Base-by-base conservation (phyloP, 1,139 yeast genomes). In the Geotrichum cucujoidarum region DNA sequence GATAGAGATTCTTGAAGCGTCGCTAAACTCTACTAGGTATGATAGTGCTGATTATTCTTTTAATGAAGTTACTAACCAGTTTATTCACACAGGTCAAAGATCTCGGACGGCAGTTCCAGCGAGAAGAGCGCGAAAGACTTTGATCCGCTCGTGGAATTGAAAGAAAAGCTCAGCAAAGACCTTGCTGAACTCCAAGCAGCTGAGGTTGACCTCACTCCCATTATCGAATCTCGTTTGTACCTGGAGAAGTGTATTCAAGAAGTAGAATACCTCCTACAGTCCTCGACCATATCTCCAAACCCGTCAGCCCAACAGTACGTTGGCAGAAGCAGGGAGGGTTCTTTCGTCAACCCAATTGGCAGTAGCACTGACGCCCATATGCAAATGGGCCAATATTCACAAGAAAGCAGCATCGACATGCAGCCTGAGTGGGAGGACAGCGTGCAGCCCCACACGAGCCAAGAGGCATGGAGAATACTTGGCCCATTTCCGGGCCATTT, bases 191-290 rank as follows among this genome's bases (percentile, higher is more conserved):
- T 49, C 25, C 46, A 50, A 14, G 32, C 36, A 14, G 44, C 47
- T 10, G 55, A 49, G 25, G 52, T 60, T 8, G 68, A 63, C 38
- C 41, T 64, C 42, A 42, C 58, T 3, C 64, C 63, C 2, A 53
- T 66, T 22, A 59, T 62, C 17, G 64, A 60, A 44, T 60, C 69
- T 2, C 53, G 68, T 3, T 57, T 60, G 46, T 63, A 61, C 45
- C 57, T 67, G 13, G 68, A 64, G 38, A 60, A 61, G 43, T 66
- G 70, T 51, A 59, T 67, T 14, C 64, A 63, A 37, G 70, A 67
- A 45, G 68, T 67, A 20, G 64, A 64, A 34, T 61, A 60, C 37
- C 50, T 67, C 49, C 55, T 67, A 31, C 68, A 65, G 49, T 50
- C 63, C 6, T 57, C 65, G 1, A 54, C 53, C 21, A 29, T 55